These are phyloP conservation scores for Mariannaea elegans DNA, from an alignment of 2,329 filamentous ascomycete species.

Conservation along the genomic window DNA sequence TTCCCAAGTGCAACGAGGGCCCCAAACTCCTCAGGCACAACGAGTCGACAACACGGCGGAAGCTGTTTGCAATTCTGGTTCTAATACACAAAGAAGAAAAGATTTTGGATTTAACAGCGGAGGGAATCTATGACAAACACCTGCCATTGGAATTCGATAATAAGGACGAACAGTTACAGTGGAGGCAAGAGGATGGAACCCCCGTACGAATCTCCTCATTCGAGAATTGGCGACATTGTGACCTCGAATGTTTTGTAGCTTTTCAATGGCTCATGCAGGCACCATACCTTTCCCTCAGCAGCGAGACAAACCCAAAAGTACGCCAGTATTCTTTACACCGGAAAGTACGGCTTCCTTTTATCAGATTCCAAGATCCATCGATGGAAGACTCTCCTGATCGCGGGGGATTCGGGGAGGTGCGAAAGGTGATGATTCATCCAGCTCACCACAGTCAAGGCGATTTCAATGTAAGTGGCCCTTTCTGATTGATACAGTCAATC, in stretches of 20 bases:
- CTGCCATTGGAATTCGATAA: slow-evolving; percentile 8
- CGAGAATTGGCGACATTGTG: not conserved
- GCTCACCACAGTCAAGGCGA: not conserved
- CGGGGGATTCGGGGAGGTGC: not conserved
- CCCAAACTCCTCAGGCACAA: too few relatives aligned
- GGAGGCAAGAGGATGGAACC: too few relatives aligned
- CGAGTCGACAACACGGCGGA: not conserved
- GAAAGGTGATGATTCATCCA: not conserved
- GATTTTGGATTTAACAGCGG: slow-evolving; percentile 3
- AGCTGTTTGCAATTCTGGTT: not conserved
- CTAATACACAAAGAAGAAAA: not conserved
- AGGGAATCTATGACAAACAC: slow-evolving; percentile 8
- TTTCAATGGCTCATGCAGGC: slow-evolving; percentile 2
- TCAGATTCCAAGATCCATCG: not conserved
- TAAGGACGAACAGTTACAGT: too few relatives aligned
- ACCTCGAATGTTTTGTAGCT: not conserved
- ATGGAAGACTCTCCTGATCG: not conserved
- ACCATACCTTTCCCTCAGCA: not conserved
- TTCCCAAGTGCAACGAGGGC: too few relatives aligned
- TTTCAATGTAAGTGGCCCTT: not conserved
- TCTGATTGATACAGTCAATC: not conserved
- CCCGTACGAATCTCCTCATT: too few relatives aligned
- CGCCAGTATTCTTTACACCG: not conserved
- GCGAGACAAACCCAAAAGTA: not conserved
- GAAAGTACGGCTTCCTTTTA: not conserved